Evolutionary conservation across 179 eudicot genomes (phyloP).

Genomic region (Beta lomatogona): DNA sequence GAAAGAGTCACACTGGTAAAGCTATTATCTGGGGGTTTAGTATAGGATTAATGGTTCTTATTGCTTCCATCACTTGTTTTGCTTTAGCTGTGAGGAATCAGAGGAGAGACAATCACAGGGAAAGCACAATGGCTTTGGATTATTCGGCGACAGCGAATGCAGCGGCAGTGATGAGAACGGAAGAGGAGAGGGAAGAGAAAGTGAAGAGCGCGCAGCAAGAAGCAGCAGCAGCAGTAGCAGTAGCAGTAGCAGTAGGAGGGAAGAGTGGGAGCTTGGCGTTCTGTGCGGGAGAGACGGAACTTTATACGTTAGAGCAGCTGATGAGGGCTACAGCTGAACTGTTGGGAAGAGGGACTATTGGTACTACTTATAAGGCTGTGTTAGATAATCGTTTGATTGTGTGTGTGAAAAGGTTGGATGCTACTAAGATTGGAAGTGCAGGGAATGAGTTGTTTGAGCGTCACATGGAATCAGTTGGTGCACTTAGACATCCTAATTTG

Average conservation of each 20-base stretch:
- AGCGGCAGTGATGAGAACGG: constrained; percentile 44
- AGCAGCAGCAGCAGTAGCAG: constrained; percentile 21
- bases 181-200: constrained; percentile 47
- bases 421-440: constrained; percentile 30
- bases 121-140: constrained; percentile 19
- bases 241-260: constrained; percentile 8
- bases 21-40: constrained; percentile 25
- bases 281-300: constrained; percentile 44
- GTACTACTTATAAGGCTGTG: constrained; percentile 67
- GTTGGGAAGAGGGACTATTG: constrained; percentile 61
- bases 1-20: not conserved
- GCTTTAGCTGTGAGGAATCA: constrained; percentile 31
- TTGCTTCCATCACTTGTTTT: constrained; percentile 26
- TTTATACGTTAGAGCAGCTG: constrained; percentile 55
- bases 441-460: constrained; percentile 46
- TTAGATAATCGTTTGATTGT: constrained; percentile 57
- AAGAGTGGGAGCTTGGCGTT: constrained; percentile 39
- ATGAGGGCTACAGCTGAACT: constrained; percentile 69
- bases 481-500: constrained; percentile 54
- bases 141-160: constrained; percentile 25
- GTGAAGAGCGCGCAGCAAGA: constrained; percentile 32
- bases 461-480: constrained; percentile 56
- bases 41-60: constrained; percentile 23
- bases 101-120: not conserved
- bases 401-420: constrained; percentile 56